phyloP scores from a whole-genome alignment of 2,329 filamentous ascomycete genomes.

The Dactylellina parvicollis region DNA sequence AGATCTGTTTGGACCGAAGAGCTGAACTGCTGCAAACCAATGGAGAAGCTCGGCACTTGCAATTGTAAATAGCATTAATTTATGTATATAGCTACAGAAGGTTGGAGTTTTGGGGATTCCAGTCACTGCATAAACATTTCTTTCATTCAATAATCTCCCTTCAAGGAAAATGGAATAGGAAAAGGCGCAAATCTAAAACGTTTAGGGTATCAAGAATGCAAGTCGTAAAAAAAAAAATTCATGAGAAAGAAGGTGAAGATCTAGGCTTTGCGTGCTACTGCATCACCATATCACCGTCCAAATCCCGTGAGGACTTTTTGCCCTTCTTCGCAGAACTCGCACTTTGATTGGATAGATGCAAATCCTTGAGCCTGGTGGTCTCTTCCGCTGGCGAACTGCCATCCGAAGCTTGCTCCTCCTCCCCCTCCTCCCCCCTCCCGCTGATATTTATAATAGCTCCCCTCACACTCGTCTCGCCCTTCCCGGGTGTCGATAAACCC shows the following conservation, averaged over 20 bases:
- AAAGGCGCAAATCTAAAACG: slow-evolving; percentile 19
- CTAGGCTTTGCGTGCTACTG: too few species aligned
- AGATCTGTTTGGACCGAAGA: slow-evolving; percentile 8
- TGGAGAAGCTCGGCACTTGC: not conserved
- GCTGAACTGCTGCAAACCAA: not conserved
- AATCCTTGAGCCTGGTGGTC: slow-evolving; percentile 35
- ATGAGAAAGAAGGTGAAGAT: not conserved
- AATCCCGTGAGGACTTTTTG: slow-evolving; percentile 24
- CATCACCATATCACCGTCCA: slow-evolving; percentile 47
- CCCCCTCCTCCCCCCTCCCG: slow-evolving; percentile 9
- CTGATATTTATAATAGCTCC: slow-evolving; percentile 14
- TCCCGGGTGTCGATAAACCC: not conserved
- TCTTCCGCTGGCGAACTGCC: slow-evolving; percentile 31
- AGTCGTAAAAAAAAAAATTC: not conserved
- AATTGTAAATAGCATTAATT: slow-evolving; percentile 16
- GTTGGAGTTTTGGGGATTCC: not conserved
- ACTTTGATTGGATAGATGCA: slow-evolving; percentile 39
- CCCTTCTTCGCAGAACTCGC: slow-evolving; percentile 28
- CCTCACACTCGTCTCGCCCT: slow-evolving; percentile 1
- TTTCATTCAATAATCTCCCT: not conserved
- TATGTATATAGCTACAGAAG: slow-evolving; percentile 6
- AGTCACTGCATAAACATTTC: not conserved
- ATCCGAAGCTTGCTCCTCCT: slow-evolving; percentile 19
- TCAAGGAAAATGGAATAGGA: not conserved
- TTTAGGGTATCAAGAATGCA: slow-evolving; percentile 36